phyloP scores from a whole-genome alignment of 2,329 filamentous ascomycete genomes.

The Chrysoporthe puriensis region DNA sequence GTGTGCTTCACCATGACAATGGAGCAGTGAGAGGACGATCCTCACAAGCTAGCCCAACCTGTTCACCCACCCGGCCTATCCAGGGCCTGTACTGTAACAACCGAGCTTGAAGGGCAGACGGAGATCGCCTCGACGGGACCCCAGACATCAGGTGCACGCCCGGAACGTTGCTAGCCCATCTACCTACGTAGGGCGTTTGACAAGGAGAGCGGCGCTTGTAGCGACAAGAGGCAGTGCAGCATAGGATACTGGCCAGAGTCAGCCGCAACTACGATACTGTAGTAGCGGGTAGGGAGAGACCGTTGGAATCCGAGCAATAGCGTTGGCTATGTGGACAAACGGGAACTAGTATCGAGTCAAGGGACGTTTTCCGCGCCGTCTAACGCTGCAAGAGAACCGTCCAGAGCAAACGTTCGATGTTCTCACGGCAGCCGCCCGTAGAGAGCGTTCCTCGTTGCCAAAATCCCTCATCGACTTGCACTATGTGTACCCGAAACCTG shows the following conservation, averaged over 20 bases:
- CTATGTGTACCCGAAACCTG: neutral
- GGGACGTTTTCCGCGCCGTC: too few species aligned
- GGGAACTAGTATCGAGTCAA: too few species aligned
- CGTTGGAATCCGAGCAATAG: too few species aligned
- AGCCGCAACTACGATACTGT: too few species aligned
- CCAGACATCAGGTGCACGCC: neutral
- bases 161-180: neutral
- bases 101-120: neutral
- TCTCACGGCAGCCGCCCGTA: neutral
- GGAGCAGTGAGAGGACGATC: neutral
- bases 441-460: neutral
- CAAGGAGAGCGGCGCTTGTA: too few species aligned
- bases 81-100: neutral
- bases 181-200: neutral
- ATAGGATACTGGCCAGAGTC: too few species aligned
- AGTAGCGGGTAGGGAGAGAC: too few species aligned
- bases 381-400: too few species aligned
- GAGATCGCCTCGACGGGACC: neutral
- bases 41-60: conserved; percentile 1
- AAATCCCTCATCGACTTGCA: neutral
- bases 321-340: neutral
- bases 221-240: conserved; percentile 5
- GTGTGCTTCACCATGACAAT: conserved; percentile 1
- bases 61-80: neutral
- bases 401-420: too few species aligned